Evolutionary conservation across 176 grass and related monocot species (phyloP), one percentile per base, ranked within the genome.

Genomic region (Zizania latifolia): DNA sequence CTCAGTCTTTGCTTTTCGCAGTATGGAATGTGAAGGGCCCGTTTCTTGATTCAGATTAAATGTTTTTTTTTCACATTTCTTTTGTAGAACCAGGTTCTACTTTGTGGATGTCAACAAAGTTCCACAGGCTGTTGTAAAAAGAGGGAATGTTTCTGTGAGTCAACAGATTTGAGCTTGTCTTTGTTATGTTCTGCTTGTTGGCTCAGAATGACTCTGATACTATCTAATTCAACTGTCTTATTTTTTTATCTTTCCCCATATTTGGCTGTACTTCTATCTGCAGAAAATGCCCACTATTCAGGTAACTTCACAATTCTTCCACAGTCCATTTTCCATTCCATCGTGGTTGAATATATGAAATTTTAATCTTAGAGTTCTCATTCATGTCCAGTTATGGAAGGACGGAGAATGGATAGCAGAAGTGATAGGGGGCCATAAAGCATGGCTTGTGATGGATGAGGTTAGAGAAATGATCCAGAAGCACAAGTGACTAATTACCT

Each of bases 251-350:
- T 41, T 58, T 29, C 39, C 36, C 43, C 3, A 21, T 8, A 4
- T 78, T 67, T 71, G 64, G 12, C 4, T 72, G 37, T 14, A n/a
- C 58, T 15, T 34, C 0, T 26, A 62, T 30, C 60, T 72, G 72
- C 86, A 98, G 91, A 98, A 98, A 98, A 98, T 98, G 95, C 91
- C 95, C 45, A 98, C 91, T 30, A 94, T 98, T 86, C 95, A 98
- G 95, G 95, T 98, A 85, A 68, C 14, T 9, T 19, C 36, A 4
- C 19, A 68, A 36, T 70, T 71, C 8, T 72, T 26, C 1, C 11
- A 23, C 56, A 3, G 0, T 37, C 13, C 29, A 5, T 13, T 27
- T 58, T 65, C 4, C 13, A 51, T n/a, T 35, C 21, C 17, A 65
- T 3, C 17, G 35, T 53, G 21, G 50, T 57, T 77, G 13, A 21